Evolutionary conservation across 2,329 filamentous ascomycete species (phyloP), one percentile per base, ranked within the genome.

Genomic region (Fusarium odoratissimum): DNA sequence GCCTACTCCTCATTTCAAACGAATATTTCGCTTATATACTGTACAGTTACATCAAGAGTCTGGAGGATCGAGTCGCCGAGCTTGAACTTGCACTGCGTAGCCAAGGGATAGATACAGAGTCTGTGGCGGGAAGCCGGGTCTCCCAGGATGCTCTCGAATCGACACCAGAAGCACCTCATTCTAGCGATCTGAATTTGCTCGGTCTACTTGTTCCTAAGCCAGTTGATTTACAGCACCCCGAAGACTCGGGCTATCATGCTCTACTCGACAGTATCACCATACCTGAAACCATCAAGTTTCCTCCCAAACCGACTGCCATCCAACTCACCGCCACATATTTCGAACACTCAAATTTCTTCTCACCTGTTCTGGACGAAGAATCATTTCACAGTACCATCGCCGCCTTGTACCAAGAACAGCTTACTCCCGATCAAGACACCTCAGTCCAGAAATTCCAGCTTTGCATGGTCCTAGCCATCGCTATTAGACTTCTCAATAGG

Each of bases 341-440:
- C 33, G 75, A 79, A 42, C 77, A 79, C 31, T 76, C 73, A 19
- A 70, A 78, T 14, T 79, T 79, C 21, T 79, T 79, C 49, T 79
- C 75, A 0, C 76, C 76, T 4, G 65, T 79, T 3, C 41, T 79
- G 1, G 31, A 64, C 3, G 73, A 75, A 42, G 60, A 68, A 1
- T 60, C 64, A 4, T 72, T 79, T 16, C 21, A 60, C 11, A 8
- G 17, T 13, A 58, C 42, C 21, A 46, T 73, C 1, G 40, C 38
- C 6, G 16, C 40, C 5, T 38, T 79, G 4, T 76, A 73, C 13
- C 48, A 48, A 19, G 31, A 51, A 12, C 31, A 38, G 13, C 0
- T 1, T 3, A 30, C 33, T 4, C 5, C 23, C 1, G 17, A 14
- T 9, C 42, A 44, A 12, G 35, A 55, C 2, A 46, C 11, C 4